These are phyloP conservation scores for Chlamydomonas reinhardtii DNA, from an alignment of 163 green algal genomes.

Conservation along the genomic window DNA sequence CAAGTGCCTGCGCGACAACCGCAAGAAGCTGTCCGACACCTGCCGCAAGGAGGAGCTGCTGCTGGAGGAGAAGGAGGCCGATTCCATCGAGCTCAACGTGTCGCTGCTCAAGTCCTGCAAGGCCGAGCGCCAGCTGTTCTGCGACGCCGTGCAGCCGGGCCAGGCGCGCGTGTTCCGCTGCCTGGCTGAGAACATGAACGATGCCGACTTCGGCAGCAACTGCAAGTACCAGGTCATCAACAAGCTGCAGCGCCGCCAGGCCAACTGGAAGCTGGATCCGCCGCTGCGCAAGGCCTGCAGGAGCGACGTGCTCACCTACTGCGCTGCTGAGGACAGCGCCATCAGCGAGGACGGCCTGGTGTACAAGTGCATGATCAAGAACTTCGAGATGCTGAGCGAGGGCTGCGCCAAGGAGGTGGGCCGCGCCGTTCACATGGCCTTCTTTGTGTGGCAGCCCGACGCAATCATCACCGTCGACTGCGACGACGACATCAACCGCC, in stretches of 20 bases:
- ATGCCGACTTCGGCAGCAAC: conserved; percentile 66
- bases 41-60: conserved; percentile 84
- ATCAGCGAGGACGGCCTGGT: conserved; percentile 54
- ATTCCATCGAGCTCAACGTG: conserved; percentile 66
- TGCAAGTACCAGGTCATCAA: conserved; percentile 67
- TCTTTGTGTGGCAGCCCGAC: conserved; percentile 66
- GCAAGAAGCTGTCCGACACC: conserved; percentile 66
- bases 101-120: conserved; percentile 71
- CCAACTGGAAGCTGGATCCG: conserved; percentile 79
- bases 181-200: conserved; percentile 74
- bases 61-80: conserved; percentile 75
- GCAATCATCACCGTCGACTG: conserved; percentile 63
- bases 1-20: conserved; percentile 81
- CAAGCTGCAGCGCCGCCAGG: conserved; percentile 67
- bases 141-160: conserved; percentile 70
- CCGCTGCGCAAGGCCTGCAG: conserved; percentile 69
- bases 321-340: conserved; percentile 46
- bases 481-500: conserved; percentile 67
- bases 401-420: conserved; percentile 65
- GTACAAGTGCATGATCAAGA: conserved; percentile 73
- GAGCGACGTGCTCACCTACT: conserved; percentile 53
- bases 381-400: not conserved
- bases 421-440: conserved; percentile 72
- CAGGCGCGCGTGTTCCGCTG: conserved; percentile 79
- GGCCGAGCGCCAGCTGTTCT: conserved; percentile 69